Base-by-base conservation (phyloP, 148 eudicot species). In the Cornus suecica region DNA sequence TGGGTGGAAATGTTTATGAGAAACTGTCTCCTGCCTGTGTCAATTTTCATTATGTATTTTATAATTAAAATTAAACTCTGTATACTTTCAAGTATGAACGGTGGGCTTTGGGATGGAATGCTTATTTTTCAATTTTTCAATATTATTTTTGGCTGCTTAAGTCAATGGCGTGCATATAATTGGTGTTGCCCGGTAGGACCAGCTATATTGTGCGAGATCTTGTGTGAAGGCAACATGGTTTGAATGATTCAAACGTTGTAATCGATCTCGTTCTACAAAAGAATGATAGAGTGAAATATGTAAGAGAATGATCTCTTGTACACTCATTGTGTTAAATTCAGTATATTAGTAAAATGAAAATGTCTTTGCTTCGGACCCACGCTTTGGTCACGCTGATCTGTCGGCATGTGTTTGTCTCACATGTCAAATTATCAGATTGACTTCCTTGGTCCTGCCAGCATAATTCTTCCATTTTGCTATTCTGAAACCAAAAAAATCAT, bases 151-250 rank as follows among this genome's bases (percentile, higher is more conserved):
- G 42, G 42, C 42, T 37, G 42, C 69, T 64, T 42, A 1, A 20
- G 76, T 71, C 74, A 71, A 31, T 71, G 65, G 65, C 28, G 18
- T 71, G 74, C 20, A n/a, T 32, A 22, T 67, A 67, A 32, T 28
- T 67, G 37, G 70, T 30, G 10, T 67, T 30, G 20, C 10, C 60
- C 6, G 25, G 74, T 30, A 68, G 70, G 65, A 56, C 48, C 28
- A 10, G 37, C 29, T 54, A 22, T 18, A 0, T 34, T 8, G 31
- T 29, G 22, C 3, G 6, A n/a, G 22, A 71, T 58, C 74, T 71
- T 10, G 23, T 71, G 66, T 23, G 65, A 58, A 30, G 58, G 65
- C 74, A 54, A 71, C 65, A 58, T 58, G 37, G 63, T 15, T 68
- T 71, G 34, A 7, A 18, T 20, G 25, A 51, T 71, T 56, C 37